These are phyloP conservation scores for Quercus engelmannii DNA, from an alignment of 306 rosid species.

Conservation along the genomic window DNA sequence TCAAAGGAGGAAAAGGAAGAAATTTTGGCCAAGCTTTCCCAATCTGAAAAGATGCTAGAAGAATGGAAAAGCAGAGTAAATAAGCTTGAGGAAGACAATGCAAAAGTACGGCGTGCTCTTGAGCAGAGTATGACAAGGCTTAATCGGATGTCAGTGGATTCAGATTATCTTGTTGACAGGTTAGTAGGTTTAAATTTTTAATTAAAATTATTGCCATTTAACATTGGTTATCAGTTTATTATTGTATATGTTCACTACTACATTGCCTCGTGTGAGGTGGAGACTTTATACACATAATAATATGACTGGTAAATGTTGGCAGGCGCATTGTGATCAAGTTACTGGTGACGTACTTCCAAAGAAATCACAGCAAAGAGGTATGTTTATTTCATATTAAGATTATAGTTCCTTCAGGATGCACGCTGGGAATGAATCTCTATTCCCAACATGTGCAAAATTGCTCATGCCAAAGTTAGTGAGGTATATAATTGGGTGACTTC, in stretches of 20 bases:
- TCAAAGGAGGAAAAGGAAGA: conserved; percentile 69
- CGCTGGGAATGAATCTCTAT: not conserved
- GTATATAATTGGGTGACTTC: not conserved
- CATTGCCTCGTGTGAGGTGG: conserved; percentile 10
- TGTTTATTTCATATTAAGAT: not conserved
- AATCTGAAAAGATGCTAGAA: conserved; percentile 60
- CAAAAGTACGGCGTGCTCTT: conserved; percentile 80
- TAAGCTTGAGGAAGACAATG: conserved; percentile 94
- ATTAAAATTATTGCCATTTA: not conserved
- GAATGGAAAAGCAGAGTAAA: conserved; percentile 85
- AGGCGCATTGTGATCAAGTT: conserved; percentile 97
- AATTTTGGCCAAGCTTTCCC: conserved; percentile 61
- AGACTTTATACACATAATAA: conserved; percentile 11
- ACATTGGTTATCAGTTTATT: not conserved
- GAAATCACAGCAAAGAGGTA: conserved; percentile 98
- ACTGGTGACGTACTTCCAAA: conserved; percentile 83
- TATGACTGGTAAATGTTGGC: conserved; percentile 37
- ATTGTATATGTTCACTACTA: conserved; percentile 3
- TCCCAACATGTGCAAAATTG: not conserved
- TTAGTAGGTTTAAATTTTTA: conserved; percentile 29
- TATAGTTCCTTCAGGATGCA: conserved; percentile 11
- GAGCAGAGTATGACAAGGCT: conserved; percentile 95
- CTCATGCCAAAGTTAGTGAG: not conserved
- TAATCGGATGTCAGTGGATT: conserved; percentile 96
- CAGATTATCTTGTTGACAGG: conserved; percentile 99